These are phyloP conservation scores for Cornus florida DNA, from an alignment of 148 eudicot genomes.

Conservation along the genomic window DNA sequence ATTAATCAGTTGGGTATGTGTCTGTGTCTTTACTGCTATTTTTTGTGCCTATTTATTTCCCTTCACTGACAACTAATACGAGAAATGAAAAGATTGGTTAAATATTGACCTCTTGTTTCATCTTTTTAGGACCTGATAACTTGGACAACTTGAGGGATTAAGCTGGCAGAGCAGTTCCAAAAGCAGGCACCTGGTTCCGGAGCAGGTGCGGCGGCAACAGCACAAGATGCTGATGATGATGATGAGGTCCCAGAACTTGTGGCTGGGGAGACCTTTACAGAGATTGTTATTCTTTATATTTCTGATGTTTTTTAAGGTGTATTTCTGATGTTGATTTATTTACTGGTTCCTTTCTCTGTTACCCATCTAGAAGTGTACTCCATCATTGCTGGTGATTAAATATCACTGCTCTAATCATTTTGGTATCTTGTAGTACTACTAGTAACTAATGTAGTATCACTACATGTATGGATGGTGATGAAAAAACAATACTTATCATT, in stretches of 20 bases:
- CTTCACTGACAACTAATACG: background rate
- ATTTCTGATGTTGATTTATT: background rate
- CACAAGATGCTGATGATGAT: conserved; percentile 41
- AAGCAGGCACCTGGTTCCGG: conserved; percentile 32
- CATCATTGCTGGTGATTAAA: background rate
- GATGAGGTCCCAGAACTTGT: conserved; percentile 70
- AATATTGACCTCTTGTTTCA: background rate
- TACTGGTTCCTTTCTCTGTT: background rate
- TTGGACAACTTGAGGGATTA: conserved; percentile 15
- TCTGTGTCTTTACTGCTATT: background rate
- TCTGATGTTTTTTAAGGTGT: background rate
- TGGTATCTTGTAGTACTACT: background rate
- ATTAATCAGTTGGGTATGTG: conserved; percentile 78
- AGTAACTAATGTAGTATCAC: no score
- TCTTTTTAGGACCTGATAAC: conserved; percentile 47
- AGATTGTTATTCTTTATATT: background rate
- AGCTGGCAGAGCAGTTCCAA: conserved; percentile 62
- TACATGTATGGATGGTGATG: no score
- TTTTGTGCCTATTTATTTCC: background rate
- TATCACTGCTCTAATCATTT: background rate
- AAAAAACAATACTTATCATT: no score
- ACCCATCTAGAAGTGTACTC: background rate
- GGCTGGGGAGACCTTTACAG: conserved; percentile 66
- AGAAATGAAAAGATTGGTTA: background rate
- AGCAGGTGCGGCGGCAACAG: conserved; percentile 22